Percentiles rank a stretch among this genome's conserved stretches.
Conservation (phyloP, 768 basidiomycete genomes). For the Psilocybe cubensis region DNA sequence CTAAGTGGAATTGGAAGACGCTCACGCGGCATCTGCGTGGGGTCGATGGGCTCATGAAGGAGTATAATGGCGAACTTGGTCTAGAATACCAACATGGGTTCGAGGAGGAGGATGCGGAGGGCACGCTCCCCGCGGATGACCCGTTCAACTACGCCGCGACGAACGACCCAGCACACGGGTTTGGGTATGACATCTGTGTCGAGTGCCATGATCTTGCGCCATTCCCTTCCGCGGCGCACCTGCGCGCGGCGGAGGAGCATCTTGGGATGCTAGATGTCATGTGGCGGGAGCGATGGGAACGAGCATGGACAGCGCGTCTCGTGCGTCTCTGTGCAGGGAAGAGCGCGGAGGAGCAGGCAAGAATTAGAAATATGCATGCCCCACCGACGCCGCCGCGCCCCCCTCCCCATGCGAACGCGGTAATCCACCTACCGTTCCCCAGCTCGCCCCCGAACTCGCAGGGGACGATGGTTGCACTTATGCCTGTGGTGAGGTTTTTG, state of each 20-base stretch:
- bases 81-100: not conserved
- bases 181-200: constrained; percentile 84
- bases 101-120: not conserved
- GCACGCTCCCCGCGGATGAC: constrained; percentile 30
- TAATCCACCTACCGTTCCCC: constrained; percentile 79
- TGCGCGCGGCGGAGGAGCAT: constrained; percentile 80
- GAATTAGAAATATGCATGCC: constrained; percentile 2
- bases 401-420: constrained; percentile 70
- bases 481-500: constrained; percentile 69
- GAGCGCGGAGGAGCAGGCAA: constrained; percentile 27
- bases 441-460: constrained; percentile 61
- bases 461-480: constrained; percentile 56
- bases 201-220: constrained; percentile 86
- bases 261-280: constrained; percentile 63
- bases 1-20: constrained; percentile 17
- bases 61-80: constrained; percentile 9
- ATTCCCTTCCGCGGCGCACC: constrained; percentile 67
- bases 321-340: constrained; percentile 4
- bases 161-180: constrained; percentile 51
- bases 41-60: constrained; percentile 20
- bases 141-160: constrained; percentile 45
- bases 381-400: constrained; percentile 58
- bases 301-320: constrained; percentile 25
- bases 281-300: constrained; percentile 57
- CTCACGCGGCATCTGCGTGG: constrained; percentile 22